Evolutionary conservation across 2,329 filamentous ascomycete species (phyloP).

Genomic region (Falciphora oryzae): DNA sequence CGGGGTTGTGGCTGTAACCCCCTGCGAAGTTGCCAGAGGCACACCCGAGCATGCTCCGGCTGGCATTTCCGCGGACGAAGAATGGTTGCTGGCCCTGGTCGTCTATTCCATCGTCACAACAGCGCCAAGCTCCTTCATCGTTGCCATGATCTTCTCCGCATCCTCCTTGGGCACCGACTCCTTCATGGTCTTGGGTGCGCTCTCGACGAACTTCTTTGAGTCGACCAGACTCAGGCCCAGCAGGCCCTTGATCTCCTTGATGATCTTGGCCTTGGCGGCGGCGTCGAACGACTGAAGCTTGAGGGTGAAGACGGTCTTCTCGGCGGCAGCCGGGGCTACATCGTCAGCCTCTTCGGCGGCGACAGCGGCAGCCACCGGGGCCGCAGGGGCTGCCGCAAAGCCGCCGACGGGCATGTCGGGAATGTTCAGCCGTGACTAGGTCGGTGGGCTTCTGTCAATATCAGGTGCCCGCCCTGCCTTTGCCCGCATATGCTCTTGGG

Average conservation of each 20-base stretch:
- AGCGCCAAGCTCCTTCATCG: constrained; percentile 88
- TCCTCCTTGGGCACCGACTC: constrained; percentile 98
- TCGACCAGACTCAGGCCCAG: constrained; percentile 94
- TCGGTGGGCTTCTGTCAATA: constrained; percentile 5
- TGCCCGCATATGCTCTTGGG: background rate
- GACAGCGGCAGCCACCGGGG: constrained; percentile 52
- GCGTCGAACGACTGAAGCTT: constrained; percentile 91
- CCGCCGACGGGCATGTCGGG: constrained; percentile 94
- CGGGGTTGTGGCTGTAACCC: background rate
- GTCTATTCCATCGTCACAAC: constrained; percentile 85
- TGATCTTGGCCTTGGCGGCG: constrained; percentile 91
- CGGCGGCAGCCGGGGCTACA: constrained; percentile 80
- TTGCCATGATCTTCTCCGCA: constrained; percentile 93
- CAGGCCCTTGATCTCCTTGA: constrained; percentile 99
- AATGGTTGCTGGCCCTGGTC: background rate
- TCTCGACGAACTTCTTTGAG: constrained; percentile 99
- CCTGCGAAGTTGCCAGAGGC: background rate
- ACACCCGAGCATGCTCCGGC: background rate
- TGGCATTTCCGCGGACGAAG: background rate
- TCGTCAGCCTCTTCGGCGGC: constrained; percentile 79
- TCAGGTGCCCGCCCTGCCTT: constrained; percentile 3
- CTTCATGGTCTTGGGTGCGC: constrained; percentile 97
- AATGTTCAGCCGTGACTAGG: constrained; percentile 87
- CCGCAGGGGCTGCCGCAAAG: constrained; percentile 60
- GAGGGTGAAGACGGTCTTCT: constrained; percentile 95